Base-by-base conservation (phyloP, 2,329 filamentous ascomycete species). In the Microdochium bolleyi region DNA sequence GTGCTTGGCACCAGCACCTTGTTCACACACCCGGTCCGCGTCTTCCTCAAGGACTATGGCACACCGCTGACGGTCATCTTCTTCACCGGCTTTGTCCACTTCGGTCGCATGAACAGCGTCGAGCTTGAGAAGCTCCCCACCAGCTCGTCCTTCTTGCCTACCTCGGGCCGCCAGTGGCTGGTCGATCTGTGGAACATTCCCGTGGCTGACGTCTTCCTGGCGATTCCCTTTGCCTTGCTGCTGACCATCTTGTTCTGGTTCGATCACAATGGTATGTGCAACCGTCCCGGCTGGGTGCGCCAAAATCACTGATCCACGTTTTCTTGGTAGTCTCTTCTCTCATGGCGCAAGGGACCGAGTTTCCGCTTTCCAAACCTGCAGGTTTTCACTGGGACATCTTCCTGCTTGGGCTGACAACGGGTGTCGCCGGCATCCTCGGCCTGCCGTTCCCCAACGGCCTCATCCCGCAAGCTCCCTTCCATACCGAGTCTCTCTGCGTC, bases 11-110 rank as follows among this genome's bases (percentile, higher is more conserved):
- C 75, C 19, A 85, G 87, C 62, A 79, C 78, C 50, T 74, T 95
- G 1, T 92, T 95, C 66, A 79, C 83, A 19, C 84, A 91, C 53
- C 82, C 84, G 37, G 72, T 94, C 9, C 81, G 90, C 21, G 84
- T 92, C 57, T 95, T 95, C 61, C 77, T 95, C 58, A 90, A 94
- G 65, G 90, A 95, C 67, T 95, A 95, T 64, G 90, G 89, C 51
- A 95, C 89, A 0, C 89, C 90, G 0, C 72, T 92, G 55, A 89
- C 87, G 0, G 80, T 92, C 52, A 73, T 95, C 55, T 95, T 95
- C 75, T 95, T 95, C 67, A 91, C 90, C 0, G 90, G 90, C 0
- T 95, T 95, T 62, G 86, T 94, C 1, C 88, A 94, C 67, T 82
- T 95, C 56, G 90, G 90, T 8, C 85, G 88, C 61, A 92, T 96